A percentile compares a stretch with the other conserved stretches of the same genome.
Conservation (phyloP, 2,329 filamentous ascomycete genomes). For the Diplocarpon rosae region DNA sequence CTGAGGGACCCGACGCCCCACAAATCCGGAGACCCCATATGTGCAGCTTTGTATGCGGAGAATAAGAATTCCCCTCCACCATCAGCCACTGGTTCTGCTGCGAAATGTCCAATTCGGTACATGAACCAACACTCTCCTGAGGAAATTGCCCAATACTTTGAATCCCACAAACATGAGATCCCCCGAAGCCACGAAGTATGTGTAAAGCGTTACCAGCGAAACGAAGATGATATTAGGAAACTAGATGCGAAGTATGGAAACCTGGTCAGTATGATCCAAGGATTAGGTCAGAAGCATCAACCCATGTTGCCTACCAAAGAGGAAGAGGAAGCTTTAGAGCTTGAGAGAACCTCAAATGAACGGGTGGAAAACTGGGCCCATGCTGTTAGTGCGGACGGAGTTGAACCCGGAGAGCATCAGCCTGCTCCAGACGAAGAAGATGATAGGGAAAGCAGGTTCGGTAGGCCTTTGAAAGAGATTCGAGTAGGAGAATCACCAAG, state of each 20-base stretch:
- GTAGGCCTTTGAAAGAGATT: constrained; percentile 75
- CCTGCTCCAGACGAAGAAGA: constrained; percentile 31
- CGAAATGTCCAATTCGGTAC: constrained; percentile 85
- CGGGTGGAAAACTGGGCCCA: constrained; percentile 82
- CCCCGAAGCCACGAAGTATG: constrained; percentile 90
- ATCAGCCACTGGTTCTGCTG: constrained; percentile 39
- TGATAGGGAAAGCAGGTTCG: constrained; percentile 64
- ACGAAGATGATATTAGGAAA: constrained; percentile 73
- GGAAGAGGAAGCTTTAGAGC: constrained; percentile 29
- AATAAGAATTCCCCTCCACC: constrained; percentile 34
- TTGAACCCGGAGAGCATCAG: constrained; percentile 30
- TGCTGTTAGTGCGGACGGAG: constrained; percentile 50
- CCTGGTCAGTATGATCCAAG: constrained; percentile 88
- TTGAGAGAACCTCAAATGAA: constrained; percentile 48
- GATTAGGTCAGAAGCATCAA: constrained; percentile 76
- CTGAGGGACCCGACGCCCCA: constrained; percentile 35
- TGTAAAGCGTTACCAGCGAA: constrained; percentile 78
- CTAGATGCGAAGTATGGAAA: constrained; percentile 84
- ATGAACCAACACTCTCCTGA: constrained; percentile 86
- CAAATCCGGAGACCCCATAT: constrained; percentile 47
- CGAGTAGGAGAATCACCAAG: constrained; percentile 90
- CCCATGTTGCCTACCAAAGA: constrained; percentile 63
- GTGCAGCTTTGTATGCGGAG: constrained; percentile 52
- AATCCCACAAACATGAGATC: constrained; percentile 90
- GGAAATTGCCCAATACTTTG: constrained; percentile 86